These are phyloP conservation scores for Nakazawaea pomicola DNA, from an alignment of 805 yeast species.

Conservation along the genomic window DNA sequence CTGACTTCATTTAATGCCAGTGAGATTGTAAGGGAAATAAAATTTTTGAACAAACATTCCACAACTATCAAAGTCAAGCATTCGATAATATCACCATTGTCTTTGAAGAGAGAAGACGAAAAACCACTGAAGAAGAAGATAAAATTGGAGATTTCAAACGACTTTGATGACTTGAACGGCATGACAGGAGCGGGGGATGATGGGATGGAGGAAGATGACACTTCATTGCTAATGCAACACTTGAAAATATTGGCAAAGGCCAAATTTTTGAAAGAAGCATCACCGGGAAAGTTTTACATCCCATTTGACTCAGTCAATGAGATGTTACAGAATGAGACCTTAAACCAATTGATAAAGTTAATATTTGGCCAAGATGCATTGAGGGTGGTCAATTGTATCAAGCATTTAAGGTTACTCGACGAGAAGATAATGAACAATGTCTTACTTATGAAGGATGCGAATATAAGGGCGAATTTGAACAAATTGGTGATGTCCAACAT, in stretches of 20 bases:
- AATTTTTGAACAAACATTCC: neutral
- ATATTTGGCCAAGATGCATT: slow-evolving; percentile 64
- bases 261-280: slow-evolving; percentile 52
- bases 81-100: slow-evolving; percentile 8
- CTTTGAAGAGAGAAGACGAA: slow-evolving; percentile 13
- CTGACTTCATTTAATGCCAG: slow-evolving; percentile 35
- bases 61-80: neutral
- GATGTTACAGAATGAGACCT: slow-evolving; percentile 40
- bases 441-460: slow-evolving; percentile 73
- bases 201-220: slow-evolving; percentile 21
- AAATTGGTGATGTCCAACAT: slow-evolving; percentile 64
- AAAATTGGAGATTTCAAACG: slow-evolving; percentile 22
- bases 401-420: slow-evolving; percentile 65
- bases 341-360: slow-evolving; percentile 53
- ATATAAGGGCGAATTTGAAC: slow-evolving; percentile 66
- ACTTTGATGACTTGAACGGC: slow-evolving; percentile 25
- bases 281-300: slow-evolving; percentile 53
- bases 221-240: slow-evolving; percentile 42
- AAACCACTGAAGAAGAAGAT: slow-evolving; percentile 18
- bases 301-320: slow-evolving; percentile 53
- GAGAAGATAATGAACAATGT: slow-evolving; percentile 76
- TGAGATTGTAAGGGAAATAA: slow-evolving; percentile 31
- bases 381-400: slow-evolving; percentile 73
- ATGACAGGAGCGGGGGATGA: slow-evolving; percentile 23
- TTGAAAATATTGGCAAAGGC: slow-evolving; percentile 58